Base-by-base conservation (phyloP, 2,329 filamentous ascomycete species). In the Fusarium bulbicola region DNA sequence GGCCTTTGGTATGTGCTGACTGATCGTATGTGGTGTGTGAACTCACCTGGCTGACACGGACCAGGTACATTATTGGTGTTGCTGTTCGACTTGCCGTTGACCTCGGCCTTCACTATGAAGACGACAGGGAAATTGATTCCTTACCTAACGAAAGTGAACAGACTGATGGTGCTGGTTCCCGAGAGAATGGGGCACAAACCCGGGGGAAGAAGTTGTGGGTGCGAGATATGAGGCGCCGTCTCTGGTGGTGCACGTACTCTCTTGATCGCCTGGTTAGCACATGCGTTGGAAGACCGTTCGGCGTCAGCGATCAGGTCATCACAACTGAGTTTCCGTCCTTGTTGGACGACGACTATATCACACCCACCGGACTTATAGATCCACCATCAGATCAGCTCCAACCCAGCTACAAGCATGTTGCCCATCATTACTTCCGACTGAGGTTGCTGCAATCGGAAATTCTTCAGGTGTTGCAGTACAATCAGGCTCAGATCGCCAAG, bases 171-270 rank as follows among this genome's bases (percentile, higher is more conserved):
- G 52, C 82, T 76, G 56, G 79, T 60, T 63, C 81, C 77, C 70
- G 72, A n/a, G 77, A 79, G 42, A 76, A 79, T 74, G 81, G 77
- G 73, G 82, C 77, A 69, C 81, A 83, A 78, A 86, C 81, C 87
- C 93, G 85, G 82, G 92, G 81, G 86, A 89, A 93, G 54, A 89
- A 93, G 64, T 90, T 97, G 81, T 98, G 94, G 88, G 88, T 94
- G 43, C 91, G 95, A 59, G 96, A 98, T 80, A 88, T 97, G 71
- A 91, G 95, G 58, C 89, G 95, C 63, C 89, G 95, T 37, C 86
- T 98, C 20, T 98, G 95, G 95, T 98, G 96, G 95, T 97, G 95
- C 83, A 95, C 95, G 4, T 98, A 98, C 82, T 95, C 94, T 10
- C 90, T 98, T 62, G 95, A 98, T 82, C 90, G 95, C n/a, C 90